Evolutionary conservation across 768 basidiomycete genomes (phyloP).

Genomic region (Rhizopogon roseolus): DNA sequence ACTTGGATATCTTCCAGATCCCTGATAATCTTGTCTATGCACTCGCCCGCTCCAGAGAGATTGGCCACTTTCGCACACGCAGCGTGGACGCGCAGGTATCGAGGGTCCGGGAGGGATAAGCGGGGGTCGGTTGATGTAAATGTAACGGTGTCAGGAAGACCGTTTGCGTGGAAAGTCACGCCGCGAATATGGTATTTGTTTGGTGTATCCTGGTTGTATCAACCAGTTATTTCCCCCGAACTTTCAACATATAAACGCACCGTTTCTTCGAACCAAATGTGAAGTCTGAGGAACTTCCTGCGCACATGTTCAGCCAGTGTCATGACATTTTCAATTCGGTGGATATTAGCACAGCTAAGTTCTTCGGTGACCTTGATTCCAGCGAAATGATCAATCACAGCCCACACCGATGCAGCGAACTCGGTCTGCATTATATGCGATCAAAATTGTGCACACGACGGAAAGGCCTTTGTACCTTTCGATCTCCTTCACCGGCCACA

Average conservation of each 20-base stretch:
- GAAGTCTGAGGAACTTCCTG: neutral
- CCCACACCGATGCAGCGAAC: too few relatives aligned
- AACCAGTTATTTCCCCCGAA: neutral
- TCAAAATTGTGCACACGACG: too few relatives aligned
- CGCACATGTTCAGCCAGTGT: neutral
- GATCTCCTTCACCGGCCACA: too few relatives aligned
- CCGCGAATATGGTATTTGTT: neutral
- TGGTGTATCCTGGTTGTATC: neutral
- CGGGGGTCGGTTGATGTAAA: slow-evolving; percentile 24
- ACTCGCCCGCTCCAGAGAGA: slow-evolving; percentile 33
- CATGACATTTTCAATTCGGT: slow-evolving; percentile 13
- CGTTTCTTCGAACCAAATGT: slow-evolving; percentile 5
- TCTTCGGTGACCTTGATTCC: too few relatives aligned
- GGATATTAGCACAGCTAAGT: too few relatives aligned
- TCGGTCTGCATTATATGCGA: too few relatives aligned
- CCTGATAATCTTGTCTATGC: slow-evolving; percentile 24
- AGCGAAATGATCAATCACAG: too few relatives aligned
- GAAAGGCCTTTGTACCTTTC: too few relatives aligned
- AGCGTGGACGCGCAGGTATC: slow-evolving; percentile 34
- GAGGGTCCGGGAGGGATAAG: slow-evolving; percentile 26
- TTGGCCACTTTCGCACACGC: slow-evolving; percentile 34
- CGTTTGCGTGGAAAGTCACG: too few relatives aligned
- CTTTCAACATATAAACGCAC: neutral
- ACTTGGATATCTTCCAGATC: slow-evolving; percentile 16
- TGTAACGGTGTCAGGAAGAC: slow-evolving; percentile 9